Conservation (phyloP, 108 stramenopile species). For the Nitzschia sp. region DNA sequence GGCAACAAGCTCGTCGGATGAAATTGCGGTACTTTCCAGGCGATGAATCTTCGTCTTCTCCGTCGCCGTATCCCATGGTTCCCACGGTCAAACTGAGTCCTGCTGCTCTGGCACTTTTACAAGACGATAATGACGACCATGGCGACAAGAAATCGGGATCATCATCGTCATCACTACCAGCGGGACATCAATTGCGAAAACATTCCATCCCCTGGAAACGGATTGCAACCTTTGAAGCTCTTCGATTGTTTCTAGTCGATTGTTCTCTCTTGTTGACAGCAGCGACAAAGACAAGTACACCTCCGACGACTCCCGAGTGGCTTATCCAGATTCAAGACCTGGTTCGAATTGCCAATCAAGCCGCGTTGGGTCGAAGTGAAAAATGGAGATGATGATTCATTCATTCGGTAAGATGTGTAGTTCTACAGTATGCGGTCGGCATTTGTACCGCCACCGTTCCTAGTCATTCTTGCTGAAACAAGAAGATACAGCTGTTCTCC, state of each 20-base stretch:
- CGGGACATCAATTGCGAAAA: constrained; percentile 52
- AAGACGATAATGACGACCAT: background rate
- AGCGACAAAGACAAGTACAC: background rate
- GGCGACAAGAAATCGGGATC: background rate
- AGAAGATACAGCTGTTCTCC: too few relatives aligned
- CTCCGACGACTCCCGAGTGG: constrained; percentile 1
- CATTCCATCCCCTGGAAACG: constrained; percentile 71
- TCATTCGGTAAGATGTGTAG: too few relatives aligned
- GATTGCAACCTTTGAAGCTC: constrained; percentile 66
- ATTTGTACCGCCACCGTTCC: too few relatives aligned
- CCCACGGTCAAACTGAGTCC: constrained; percentile 49
- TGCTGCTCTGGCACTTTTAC: constrained; percentile 31
- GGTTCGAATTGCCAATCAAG: constrained; percentile 37
- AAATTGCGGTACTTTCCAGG: constrained; percentile 37
- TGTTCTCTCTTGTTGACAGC: constrained; percentile 1
- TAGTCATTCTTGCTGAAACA: too few relatives aligned
- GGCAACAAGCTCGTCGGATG: constrained; percentile 71
- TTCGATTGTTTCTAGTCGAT: constrained; percentile 56
- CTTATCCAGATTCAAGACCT: constrained; percentile 13
- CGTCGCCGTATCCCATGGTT: too few relatives aligned
- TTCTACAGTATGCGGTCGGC: too few relatives aligned
- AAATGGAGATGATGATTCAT: too few relatives aligned
- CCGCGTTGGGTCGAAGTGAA: constrained; percentile 27
- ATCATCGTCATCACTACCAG: too few relatives aligned
- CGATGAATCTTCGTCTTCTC: too few relatives aligned